Evolutionary conservation across 768 basidiomycete genomes (phyloP).

Genomic region (Dendrothele bispora): DNA sequence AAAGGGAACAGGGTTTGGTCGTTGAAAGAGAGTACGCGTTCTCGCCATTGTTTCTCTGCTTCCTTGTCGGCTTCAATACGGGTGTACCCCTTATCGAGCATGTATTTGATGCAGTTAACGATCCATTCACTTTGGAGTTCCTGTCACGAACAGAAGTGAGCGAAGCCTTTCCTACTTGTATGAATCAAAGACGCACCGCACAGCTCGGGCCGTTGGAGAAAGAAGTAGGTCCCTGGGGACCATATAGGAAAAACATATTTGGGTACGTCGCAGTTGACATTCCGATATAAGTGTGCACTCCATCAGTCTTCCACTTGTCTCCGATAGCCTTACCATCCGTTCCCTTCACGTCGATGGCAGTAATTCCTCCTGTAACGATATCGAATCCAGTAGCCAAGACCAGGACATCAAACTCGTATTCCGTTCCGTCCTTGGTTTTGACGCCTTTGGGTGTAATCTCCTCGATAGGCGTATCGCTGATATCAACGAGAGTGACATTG

Average conservation of each 20-base stretch:
- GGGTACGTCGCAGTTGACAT: conserved; percentile 15
- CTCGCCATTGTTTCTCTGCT: conserved; percentile 13
- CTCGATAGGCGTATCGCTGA: conserved; percentile 3
- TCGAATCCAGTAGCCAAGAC: conserved; percentile 14
- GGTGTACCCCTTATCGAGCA: conserved; percentile 9
- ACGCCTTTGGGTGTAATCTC: conserved; percentile 1
- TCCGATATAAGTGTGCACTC: conserved; percentile 14
- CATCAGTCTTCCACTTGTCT: conserved; percentile 14
- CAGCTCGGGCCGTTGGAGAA: conserved; percentile 14
- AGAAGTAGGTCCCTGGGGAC: conserved; percentile 14
- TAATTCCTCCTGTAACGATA: conserved; percentile 12
- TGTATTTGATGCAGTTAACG: conserved; percentile 9
- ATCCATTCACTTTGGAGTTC: conserved; percentile 19
- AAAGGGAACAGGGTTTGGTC: background rate
- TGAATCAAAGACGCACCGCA: conserved; percentile 6
- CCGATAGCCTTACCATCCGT: conserved; percentile 13
- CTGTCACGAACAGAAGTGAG: conserved; percentile 2
- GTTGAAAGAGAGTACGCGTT: conserved; percentile 2
- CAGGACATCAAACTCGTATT: conserved; percentile 7
- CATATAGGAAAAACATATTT: conserved; percentile 17
- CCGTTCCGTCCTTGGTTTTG: conserved; percentile 2
- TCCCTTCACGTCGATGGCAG: conserved; percentile 15
- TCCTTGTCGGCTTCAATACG: conserved; percentile 12
- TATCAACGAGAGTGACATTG: conserved; percentile 7
- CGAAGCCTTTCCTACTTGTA: background rate